Percentiles rank a stretch among this genome's conserved stretches.
These are phyloP conservation scores for Diplodia seriata DNA, from an alignment of 2,329 filamentous ascomycete species.

Conservation along the genomic window DNA sequence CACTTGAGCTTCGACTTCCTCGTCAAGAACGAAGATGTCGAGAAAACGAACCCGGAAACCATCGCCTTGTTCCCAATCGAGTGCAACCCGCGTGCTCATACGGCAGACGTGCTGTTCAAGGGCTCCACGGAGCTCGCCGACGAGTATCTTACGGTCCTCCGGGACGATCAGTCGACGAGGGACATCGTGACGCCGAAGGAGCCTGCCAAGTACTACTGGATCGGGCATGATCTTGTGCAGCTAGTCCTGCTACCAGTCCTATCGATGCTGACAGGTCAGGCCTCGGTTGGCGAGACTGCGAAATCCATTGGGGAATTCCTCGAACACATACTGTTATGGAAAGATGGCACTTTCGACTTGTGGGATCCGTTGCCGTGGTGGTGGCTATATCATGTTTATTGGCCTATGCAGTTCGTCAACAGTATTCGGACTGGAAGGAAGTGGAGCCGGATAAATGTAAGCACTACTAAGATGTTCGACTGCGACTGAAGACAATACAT, in stretches of 20 bases:
- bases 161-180: slow-evolving; percentile 33
- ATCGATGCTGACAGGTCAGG: slow-evolving; percentile 21
- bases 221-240: slow-evolving; percentile 70
- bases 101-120: slow-evolving; percentile 68
- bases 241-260: slow-evolving; percentile 51
- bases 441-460: slow-evolving; percentile 73
- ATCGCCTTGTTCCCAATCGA: slow-evolving; percentile 69
- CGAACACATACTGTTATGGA: slow-evolving; percentile 55
- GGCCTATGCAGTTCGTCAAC: slow-evolving; percentile 59
- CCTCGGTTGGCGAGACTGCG: slow-evolving; percentile 33
- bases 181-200: slow-evolving; percentile 35
- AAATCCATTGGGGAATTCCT: slow-evolving; percentile 42
- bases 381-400: slow-evolving; percentile 61
- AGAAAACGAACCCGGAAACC: slow-evolving; percentile 41
- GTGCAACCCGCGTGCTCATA: slow-evolving; percentile 74
- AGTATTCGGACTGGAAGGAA: slow-evolving; percentile 54
- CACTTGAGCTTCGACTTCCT: slow-evolving; percentile 77
- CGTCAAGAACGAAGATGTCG: slow-evolving; percentile 58
- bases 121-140: slow-evolving; percentile 53
- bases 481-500: background rate
- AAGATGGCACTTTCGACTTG: slow-evolving; percentile 57
- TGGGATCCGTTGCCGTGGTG: slow-evolving; percentile 61
- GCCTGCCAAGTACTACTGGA: slow-evolving; percentile 63
- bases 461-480: slow-evolving; percentile 66
- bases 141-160: slow-evolving; percentile 61